Evolutionary conservation across 1,139 yeast species (phyloP), one percentile per base, ranked within the genome.

Genomic region (Geotrichum restrictum): DNA sequence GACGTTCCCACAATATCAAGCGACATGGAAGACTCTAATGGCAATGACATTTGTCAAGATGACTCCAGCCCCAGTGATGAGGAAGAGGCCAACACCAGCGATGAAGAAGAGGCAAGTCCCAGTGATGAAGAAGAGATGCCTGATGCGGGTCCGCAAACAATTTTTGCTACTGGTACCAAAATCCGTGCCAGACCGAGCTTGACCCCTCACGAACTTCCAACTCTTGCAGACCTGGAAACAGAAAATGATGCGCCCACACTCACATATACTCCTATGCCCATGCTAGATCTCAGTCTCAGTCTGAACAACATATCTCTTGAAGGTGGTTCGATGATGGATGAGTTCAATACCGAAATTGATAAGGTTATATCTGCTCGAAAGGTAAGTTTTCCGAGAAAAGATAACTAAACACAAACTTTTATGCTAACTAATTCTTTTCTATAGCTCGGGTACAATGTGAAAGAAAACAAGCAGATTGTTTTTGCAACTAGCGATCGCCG

Each of bases 291-390:
- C 18, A 53, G 57, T 40, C 56, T 64, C 18, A 53, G 57, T 14
- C 55, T 59, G 10, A 69, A 69, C 18, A 74, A 69, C n/a, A 71
- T 72, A 5, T 65, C 74, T 14, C 41, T 53, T 3, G 53, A 40
- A 31, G 75, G 72, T 36, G 76, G 73, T 53, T 57, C 64, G 7
- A 62, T 70, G 34, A 71, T 76, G 59, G 71, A 68, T 45, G 78
- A 74, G 38, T 47, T 73, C 37, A 63, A 62, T 32, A 63, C 64
- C 32, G 75, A 72, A 49, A 66, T 73, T 56, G 74, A 71, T 34
- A 63, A 60, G 44, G 65, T 69, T 11, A 56, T 70, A 34, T 62
- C 64, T 32, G 54, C 61, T 1, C 69, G 68, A 52, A 62, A 60
- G 52, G 63, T 60, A 49, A 43, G 60, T 43, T 14, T n/a, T 13